Base-by-base conservation (phyloP, 192 early-diverging fungal species). In the Backusella tuberculispora region DNA sequence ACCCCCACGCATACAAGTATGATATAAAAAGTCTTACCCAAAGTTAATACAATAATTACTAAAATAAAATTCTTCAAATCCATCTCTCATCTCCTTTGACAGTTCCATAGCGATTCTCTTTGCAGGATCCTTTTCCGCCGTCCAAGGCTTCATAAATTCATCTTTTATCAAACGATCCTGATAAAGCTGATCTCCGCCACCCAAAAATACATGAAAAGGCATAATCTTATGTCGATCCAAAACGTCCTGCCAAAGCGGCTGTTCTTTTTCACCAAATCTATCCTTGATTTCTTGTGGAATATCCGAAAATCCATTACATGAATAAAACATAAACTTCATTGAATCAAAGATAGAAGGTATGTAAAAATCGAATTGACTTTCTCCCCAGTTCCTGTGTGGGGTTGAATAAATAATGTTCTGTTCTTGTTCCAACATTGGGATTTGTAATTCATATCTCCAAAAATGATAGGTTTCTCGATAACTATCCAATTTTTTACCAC, bases 121-220 rank as follows among this genome's bases (percentile, higher is more conserved):
- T 29, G 44, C 65, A 0, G 78, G 78, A 44, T 79, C 63, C 37
- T 74, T 74, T 71, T 79, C 73, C 12, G 74, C 72, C 43, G 87
- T 68, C 88, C 89, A 92, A 6, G 87, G 86, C 69, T 81, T 83
- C 87, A 90, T 88, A 63, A 87, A 81, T 0, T 76, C 75, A 8
- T 88, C 77, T 6, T 85, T 56, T 78, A 88, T 84, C 60, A 93
- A 68, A 26, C 78, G 71, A 76, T 92, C 91, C 40, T 86, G 77
- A 48, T 93, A 93, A 17, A 93, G 81, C 74, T 93, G 91, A 78
- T 93, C 91, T 50, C 91, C 91, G 21, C 91, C 91, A 44, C 91
- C 90, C 56, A 93, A 83, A 80, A 91, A 86, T 21, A 90, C 86
- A 71, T 93, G 90, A 78, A 90, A 90, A 10, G 90, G 90, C 42